phyloP scores from a whole-genome alignment of 345 rosid species.

The Hypericum perforatum region DNA sequence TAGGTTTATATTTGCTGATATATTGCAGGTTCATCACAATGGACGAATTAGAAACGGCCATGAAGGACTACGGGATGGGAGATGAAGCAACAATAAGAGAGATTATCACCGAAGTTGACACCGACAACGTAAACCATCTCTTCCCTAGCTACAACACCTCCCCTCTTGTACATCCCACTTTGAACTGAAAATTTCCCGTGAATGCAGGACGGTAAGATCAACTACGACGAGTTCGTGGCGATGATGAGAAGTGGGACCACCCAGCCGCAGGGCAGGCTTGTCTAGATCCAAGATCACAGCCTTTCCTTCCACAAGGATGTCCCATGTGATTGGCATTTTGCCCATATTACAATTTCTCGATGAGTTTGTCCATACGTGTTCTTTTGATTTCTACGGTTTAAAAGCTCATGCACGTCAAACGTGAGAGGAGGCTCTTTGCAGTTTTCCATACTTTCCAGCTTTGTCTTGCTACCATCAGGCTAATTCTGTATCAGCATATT shows the following conservation, averaged over 20 bases:
- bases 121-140: conserved; percentile 15
- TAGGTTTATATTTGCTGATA: too few relatives aligned
- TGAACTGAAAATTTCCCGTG: background rate
- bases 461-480: too few relatives aligned
- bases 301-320: too few relatives aligned
- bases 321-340: too few relatives aligned
- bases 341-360: too few relatives aligned
- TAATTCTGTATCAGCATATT: too few relatives aligned
- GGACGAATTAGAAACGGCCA: conserved; percentile 26
- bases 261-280: background rate
- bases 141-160: background rate
- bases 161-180: background rate
- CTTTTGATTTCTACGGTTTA: too few relatives aligned
- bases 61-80: conserved; percentile 27
- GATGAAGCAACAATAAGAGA: conserved; percentile 27
- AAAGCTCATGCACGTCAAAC: too few relatives aligned
- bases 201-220: conserved; percentile 33
- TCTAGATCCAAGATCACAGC: background rate
- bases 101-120: conserved; percentile 26
- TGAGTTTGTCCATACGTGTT: too few relatives aligned
- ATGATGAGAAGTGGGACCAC: conserved; percentile 23
- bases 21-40: conserved; percentile 21
- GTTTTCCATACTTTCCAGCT: too few relatives aligned
- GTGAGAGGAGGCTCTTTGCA: too few relatives aligned
- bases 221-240: conserved; percentile 33